Percentiles rank a stretch among this genome's conserved stretches.
These are phyloP conservation scores for Coemansia interrupta DNA, from an alignment of 192 early-diverging fungal species.

Conservation along the genomic window DNA sequence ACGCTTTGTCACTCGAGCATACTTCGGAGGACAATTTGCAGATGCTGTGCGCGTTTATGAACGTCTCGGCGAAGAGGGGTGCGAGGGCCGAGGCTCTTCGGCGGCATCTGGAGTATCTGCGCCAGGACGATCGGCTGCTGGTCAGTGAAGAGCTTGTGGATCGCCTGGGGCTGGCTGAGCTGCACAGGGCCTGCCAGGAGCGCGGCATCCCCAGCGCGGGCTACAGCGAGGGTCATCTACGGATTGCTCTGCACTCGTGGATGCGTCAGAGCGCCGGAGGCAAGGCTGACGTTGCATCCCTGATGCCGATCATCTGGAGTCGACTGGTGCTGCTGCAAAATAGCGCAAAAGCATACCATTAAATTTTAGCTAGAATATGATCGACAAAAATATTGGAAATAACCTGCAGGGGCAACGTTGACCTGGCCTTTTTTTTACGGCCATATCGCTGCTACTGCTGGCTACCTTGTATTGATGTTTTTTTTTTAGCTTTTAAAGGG, in stretches of 20 bases:
- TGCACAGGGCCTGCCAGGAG: slow-evolving; percentile 43
- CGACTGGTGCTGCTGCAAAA: slow-evolving; percentile 34
- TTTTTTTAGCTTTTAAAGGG: no score
- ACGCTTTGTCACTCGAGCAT: slow-evolving; percentile 16
- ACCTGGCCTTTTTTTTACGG: no score
- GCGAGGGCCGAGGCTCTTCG: slow-evolving; percentile 9
- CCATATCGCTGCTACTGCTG: no score
- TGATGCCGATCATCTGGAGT: slow-evolving; percentile 45
- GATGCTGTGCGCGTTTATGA: slow-evolving; percentile 26
- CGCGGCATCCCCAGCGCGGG: slow-evolving; percentile 43
- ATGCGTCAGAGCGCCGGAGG: slow-evolving; percentile 5
- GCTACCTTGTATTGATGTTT: no score
- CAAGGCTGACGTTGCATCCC: neutral
- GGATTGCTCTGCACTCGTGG: slow-evolving; percentile 29
- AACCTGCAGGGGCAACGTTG: no score
- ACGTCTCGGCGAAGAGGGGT: slow-evolving; percentile 4
- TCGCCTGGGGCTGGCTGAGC: slow-evolving; percentile 27
- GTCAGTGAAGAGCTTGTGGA: slow-evolving; percentile 22
- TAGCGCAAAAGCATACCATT: neutral
- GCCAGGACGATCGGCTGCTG: slow-evolving; percentile 30
- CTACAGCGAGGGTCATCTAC: slow-evolving; percentile 17
- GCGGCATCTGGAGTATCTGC: slow-evolving; percentile 21
- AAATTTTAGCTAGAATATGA: neutral
- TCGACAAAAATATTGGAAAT: no score
- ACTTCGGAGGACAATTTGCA: slow-evolving; percentile 17